Evolutionary conservation across 257 asterid species (phyloP), one percentile per base, ranked within the genome.

Genomic region (Forsythia suspensa): DNA sequence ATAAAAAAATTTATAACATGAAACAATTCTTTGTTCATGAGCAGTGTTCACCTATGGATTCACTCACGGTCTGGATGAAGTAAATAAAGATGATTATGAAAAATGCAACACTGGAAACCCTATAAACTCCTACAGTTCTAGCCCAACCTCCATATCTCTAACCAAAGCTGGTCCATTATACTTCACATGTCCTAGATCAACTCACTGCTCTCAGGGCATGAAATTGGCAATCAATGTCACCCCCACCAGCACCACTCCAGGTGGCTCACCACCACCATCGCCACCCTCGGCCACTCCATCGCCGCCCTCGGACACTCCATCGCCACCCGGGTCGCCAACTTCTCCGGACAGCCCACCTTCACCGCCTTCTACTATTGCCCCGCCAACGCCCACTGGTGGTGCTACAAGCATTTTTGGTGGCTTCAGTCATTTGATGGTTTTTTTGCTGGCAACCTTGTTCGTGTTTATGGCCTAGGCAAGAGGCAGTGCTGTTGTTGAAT

Each of bases 391-490:
- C 15, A 63, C 40, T 10, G 70, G 70, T 9, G 38, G 70, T 63
- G 70, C 70, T 24, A 29, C 39, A 29, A 63, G 39, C 70, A 63
- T 29, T 63, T 29, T 63, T 24, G 18, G 70, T 24, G 70, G 70
- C 39, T 21, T 21, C 18, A 29, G 70, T 11, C 18, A 10, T 63
- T 63, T 63, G 16, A 63, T 63, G 37, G 70, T 63, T 10, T 39
- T 29, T 21, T 63, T 63, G 70, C 6, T 11, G 34, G 34, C 34
- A 21, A 34, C 38, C 16, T 24, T 24, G 6, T 4, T 63, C 21
- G 70, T 63, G 70, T 63, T 63, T 29, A 24, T 20, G 70, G 70
- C 70, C 40, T 63, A 63, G 70, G 70, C 70, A 24, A 63, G 70
- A 63, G 70, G 70, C 70, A 63, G 70, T 63, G 70, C 70, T 21